Percentiles rank a stretch among this genome's conserved stretches.
phyloP scores from a whole-genome alignment of 2,329 filamentous ascomycete species.

The Curvularia verruculosa region DNA sequence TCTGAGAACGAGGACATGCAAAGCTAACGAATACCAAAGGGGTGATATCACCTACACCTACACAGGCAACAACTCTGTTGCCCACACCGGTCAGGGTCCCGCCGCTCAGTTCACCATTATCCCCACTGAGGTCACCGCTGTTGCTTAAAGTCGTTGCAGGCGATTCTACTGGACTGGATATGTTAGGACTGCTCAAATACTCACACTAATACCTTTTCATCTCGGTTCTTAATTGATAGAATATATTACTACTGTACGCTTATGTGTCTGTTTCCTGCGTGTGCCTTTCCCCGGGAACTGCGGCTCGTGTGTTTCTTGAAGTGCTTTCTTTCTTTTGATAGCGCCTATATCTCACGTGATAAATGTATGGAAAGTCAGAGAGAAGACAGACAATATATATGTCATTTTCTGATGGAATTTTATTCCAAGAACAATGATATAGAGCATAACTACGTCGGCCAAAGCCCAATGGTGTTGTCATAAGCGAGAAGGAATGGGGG shows the following conservation, averaged over 20 bases:
- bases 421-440: background rate
- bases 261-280: background rate
- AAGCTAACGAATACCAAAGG: background rate
- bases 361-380: background rate
- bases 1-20: background rate
- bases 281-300: background rate
- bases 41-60: slow-evolving; percentile 9
- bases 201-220: background rate
- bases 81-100: background rate
- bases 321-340: background rate
- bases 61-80: slow-evolving; percentile 3
- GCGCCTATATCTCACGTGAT: too few relatives aligned
- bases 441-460: background rate
- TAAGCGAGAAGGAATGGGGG: too few relatives aligned
- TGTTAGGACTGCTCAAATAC: background rate
- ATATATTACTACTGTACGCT: background rate
- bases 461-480: background rate
- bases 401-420: background rate
- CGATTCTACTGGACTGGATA: background rate
- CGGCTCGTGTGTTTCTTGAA: background rate
- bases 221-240: background rate
- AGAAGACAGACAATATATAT: background rate
- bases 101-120: slow-evolving; percentile 11
- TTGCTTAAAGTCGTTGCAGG: background rate
- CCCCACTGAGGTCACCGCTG: slow-evolving; percentile 16